A percentile compares a stretch with the other conserved stretches of the same genome.
phyloP scores from a whole-genome alignment of 2,329 filamentous ascomycete genomes.

The Talaromyces verruculosus region DNA sequence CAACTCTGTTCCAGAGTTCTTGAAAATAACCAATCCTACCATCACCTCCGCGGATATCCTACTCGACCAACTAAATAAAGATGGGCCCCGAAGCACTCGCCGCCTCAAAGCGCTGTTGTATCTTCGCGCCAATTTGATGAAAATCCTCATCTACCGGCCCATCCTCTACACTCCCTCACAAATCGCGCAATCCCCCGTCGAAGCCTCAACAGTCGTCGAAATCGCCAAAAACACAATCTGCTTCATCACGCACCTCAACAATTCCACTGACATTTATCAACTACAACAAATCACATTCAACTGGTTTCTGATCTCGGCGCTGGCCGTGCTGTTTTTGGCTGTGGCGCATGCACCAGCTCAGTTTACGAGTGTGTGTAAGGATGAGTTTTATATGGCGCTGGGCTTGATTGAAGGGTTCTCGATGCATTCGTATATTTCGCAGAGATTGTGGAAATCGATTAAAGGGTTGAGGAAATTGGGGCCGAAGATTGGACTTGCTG shows the following conservation, averaged over 20 bases:
- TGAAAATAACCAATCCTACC: constrained; percentile 52
- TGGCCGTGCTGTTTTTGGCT: constrained; percentile 63
- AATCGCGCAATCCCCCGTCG: constrained; percentile 70
- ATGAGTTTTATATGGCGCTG: constrained; percentile 66
- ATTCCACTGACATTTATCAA: constrained; percentile 61
- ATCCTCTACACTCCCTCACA: constrained; percentile 78
- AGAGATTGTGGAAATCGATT: constrained; percentile 63
- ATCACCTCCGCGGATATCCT: constrained; percentile 28
- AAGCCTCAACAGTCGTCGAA: constrained; percentile 67
- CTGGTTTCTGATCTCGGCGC: constrained; percentile 63
- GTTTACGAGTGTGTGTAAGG: constrained; percentile 57
- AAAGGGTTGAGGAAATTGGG: constrained; percentile 55
- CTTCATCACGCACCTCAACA: constrained; percentile 60
- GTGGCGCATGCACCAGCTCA: constrained; percentile 62
- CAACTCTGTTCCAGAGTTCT: constrained; percentile 62
- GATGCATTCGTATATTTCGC: constrained; percentile 60
- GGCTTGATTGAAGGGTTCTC: constrained; percentile 63
- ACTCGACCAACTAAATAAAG: constrained; percentile 26
- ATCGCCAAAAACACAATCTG: constrained; percentile 65
- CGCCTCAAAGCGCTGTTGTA: constrained; percentile 81
- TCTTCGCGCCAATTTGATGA: constrained; percentile 83
- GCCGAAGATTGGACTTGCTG: constrained; percentile 53
- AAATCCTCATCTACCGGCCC: constrained; percentile 83
- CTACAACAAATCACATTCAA: constrained; percentile 65
- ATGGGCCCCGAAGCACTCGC: constrained; percentile 59